phyloP scores from a whole-genome alignment of 2,329 filamentous ascomycete genomes.

The Anisogramma anomala region DNA sequence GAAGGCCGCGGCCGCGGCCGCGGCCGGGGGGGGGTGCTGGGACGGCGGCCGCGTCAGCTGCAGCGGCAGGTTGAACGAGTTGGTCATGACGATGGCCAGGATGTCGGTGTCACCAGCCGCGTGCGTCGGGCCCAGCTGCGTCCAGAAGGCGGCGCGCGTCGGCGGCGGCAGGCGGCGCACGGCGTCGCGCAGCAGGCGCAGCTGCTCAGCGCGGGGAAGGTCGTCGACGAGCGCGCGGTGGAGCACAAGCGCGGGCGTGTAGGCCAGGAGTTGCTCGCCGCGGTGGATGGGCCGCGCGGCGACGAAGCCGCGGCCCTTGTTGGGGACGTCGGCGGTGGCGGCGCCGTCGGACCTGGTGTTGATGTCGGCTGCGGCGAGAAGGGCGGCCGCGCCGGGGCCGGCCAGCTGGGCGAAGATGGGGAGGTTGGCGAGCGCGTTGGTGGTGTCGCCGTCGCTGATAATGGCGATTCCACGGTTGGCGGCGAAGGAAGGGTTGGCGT shows the following conservation, averaged over 20 bases:
- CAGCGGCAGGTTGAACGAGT: conserved; percentile 14
- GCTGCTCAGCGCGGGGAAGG: conserved; percentile 2
- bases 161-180: neutral
- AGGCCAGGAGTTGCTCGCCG: conserved; percentile 9
- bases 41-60: conserved; percentile 16
- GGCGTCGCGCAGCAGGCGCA: conserved; percentile 8
- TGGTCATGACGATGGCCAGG: conserved; percentile 13
- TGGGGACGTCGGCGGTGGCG: conserved; percentile 2
- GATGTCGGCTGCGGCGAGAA: neutral
- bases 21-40: conserved; percentile 29
- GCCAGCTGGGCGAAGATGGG: conserved; percentile 5
- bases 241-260: conserved; percentile 9
- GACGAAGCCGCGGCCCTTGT: conserved; percentile 9
- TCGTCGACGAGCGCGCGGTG: conserved; percentile 10
- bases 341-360: neutral
- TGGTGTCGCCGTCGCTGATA: conserved; percentile 12
- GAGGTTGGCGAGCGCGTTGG: conserved; percentile 13
- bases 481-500: conserved; percentile 12
- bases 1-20: conserved; percentile 16
- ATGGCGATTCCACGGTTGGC: conserved; percentile 12
- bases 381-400: neutral
- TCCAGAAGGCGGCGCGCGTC: conserved; percentile 9
- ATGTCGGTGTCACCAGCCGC: conserved; percentile 9
- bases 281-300: conserved; percentile 5
- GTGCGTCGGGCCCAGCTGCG: conserved; percentile 8